These are phyloP conservation scores for Aspergillus luchuensis DNA, from an alignment of 2,329 filamentous ascomycete genomes.

Conservation along the genomic window DNA sequence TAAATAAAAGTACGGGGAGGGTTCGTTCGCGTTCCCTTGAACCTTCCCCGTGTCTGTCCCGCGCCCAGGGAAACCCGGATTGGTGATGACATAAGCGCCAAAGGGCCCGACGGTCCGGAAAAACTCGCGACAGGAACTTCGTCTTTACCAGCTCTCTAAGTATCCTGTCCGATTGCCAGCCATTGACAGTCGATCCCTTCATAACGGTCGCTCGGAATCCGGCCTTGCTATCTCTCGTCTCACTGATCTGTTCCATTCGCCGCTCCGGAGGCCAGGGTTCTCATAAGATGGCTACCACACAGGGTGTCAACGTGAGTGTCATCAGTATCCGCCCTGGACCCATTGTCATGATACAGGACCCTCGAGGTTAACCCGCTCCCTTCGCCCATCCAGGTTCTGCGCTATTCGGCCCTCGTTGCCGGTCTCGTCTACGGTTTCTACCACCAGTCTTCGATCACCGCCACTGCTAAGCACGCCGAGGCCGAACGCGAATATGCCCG, in stretches of 20 bases:
- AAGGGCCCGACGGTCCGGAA: slow-evolving; percentile 39
- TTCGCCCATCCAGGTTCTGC: slow-evolving; percentile 71
- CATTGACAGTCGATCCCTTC: slow-evolving; percentile 42
- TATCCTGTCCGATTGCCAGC: slow-evolving; percentile 34
- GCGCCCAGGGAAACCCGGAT: slow-evolving; percentile 19
- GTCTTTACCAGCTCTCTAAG: slow-evolving; percentile 31
- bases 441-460: slow-evolving; percentile 81
- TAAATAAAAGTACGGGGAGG: not conserved
- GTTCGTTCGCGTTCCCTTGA: not conserved
- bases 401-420: slow-evolving; percentile 89
- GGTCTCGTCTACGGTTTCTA: slow-evolving; percentile 95
- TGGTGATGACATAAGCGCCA: slow-evolving; percentile 42
- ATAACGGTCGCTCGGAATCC: slow-evolving; percentile 34
- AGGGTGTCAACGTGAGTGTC: slow-evolving; percentile 66
- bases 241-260: slow-evolving; percentile 41
- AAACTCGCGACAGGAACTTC: slow-evolving; percentile 48
- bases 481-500: slow-evolving; percentile 82
- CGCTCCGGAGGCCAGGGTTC: slow-evolving; percentile 46
- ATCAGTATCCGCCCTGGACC: slow-evolving; percentile 18
- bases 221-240: slow-evolving; percentile 28
- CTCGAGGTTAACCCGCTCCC: slow-evolving; percentile 17
- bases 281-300: slow-evolving; percentile 61
- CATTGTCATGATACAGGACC: slow-evolving; percentile 21
- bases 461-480: slow-evolving; percentile 69
- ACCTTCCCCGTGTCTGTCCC: slow-evolving; percentile 15